Evolutionary conservation across 345 rosid species (phyloP), one percentile per base, ranked within the genome.

Genomic region (Citrus sp.): DNA sequence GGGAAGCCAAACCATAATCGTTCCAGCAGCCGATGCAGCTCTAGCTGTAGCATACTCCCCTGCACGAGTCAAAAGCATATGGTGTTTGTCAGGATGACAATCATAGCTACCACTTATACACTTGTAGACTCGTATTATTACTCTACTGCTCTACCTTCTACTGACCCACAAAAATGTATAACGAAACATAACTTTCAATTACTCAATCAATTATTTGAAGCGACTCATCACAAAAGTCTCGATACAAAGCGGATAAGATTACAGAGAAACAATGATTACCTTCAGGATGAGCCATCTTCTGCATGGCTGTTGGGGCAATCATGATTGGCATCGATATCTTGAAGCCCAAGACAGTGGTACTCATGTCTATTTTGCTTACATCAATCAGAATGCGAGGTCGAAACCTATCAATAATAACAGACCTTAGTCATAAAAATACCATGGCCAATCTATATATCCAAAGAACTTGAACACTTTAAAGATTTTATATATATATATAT

Each of bases 261-360:
- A 32, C 21, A 6, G 62, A 19, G 49, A 32, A 56, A 2, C 46
- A 40, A 24, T 25, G 4, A 12, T 60, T 80, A 90, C 98, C 98
- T 79, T 91, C 96, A 8, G 96, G 98, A 77, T 93, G 98, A 82
- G 98, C 98, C 98, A 93, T 93, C 84, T 93, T 93, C 87, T 91
- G 96, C 78, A 93, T 62, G 71, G 98, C 98, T 38, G 96, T 88
- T 42, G 98, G 98, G 78, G 98, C 98, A 89, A 93, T 82, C 98
- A 93, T 93, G 86, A 93, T 91, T 0, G 96, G 98, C 96, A 93
- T 93, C 0, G 98, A 93, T 80, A 93, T 85, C 75, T 93, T 93
- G 89, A 89, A 93, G 9, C 98, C 94, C 87, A 93, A 75, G 61
- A 93, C 86, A 60, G 89, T 88, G 56, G 94, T 89, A 34, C 79